A percentile compares a stretch with the other conserved stretches of the same genome.
phyloP scores from a whole-genome alignment of 2,329 filamentous ascomycete genomes.

The Dactylellina leptospora region DNA sequence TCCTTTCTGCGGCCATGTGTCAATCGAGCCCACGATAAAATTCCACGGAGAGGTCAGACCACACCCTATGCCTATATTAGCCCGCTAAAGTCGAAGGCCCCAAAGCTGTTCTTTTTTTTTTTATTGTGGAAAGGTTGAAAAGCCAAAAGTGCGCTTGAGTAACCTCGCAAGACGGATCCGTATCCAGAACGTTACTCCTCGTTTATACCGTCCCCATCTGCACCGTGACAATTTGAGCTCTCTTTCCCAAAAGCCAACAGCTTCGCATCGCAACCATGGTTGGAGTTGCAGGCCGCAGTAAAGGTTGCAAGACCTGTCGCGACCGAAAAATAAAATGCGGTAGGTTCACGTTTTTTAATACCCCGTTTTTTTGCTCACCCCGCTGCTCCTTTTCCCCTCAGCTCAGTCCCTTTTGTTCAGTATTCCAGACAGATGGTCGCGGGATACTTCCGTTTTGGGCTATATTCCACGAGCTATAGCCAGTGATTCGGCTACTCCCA shows the following conservation, averaged over 20 bases:
- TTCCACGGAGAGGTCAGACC: conserved; percentile 16
- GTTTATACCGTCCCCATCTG: conserved; percentile 11
- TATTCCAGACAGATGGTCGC: conserved; percentile 17
- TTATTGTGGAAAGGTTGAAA: neutral
- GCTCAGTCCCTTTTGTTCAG: neutral
- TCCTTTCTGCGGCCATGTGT: neutral
- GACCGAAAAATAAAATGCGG: conserved; percentile 52
- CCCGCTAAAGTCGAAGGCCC: conserved; percentile 28
- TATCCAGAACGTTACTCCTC: conserved; percentile 25
- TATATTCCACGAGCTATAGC: conserved; percentile 22
- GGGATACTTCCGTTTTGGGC: conserved; percentile 39
- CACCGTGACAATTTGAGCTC: neutral
- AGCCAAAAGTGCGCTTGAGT: conserved; percentile 2
- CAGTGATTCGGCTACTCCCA: neutral
- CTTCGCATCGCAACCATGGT: conserved; percentile 24
- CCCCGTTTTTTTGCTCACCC: conserved; percentile 4
- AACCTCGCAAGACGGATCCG: conserved; percentile 22
- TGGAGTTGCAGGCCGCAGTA: conserved; percentile 52
- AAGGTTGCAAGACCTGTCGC: conserved; percentile 52
- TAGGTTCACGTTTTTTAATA: conserved; percentile 19
- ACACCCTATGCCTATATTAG: conserved; percentile 49
- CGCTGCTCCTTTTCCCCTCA: neutral
- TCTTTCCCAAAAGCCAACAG: conserved; percentile 9
- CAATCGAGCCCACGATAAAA: neutral
- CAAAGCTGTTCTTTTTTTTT: conserved; percentile 20